Evolutionary conservation across 352 stramenopile genomes (phyloP), one percentile per base, ranked within the genome.

Genomic region (Phytophthora quininea): DNA sequence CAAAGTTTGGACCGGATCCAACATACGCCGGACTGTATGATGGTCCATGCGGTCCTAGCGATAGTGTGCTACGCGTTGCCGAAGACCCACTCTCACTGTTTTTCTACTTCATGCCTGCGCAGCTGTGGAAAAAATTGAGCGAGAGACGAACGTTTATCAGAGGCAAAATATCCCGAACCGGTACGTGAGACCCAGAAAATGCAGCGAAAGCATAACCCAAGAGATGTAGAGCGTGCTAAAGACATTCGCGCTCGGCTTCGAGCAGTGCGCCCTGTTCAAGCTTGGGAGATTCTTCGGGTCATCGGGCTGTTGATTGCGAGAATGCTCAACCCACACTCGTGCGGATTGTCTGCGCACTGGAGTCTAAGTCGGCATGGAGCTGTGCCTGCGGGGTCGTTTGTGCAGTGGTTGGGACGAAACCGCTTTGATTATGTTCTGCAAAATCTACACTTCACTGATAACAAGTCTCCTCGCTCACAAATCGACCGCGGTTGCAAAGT

Each of bases 371-470:
- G 6, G 5, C 19, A 7, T 14, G 35, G 54, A 1, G 54, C 43
- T 6, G 27, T 62, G n/a, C 54, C 42, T 14, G 27, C 32, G 5
- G 40, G 54, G 0, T 54, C 54, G 19, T 62, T 62, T 33, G 54
- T 40, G 8, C 10, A 49, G 1, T 43, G 37, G 29, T 30, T 62
- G 30, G 4, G 3, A 19, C 8, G 27, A 32, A 54, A 62, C 31
- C 27, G 54, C 3, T 62, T 53, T 8, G 4, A 31, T 12, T 37
- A 62, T 42, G 37, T 62, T 12, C 43, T 62, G 54, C 3, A 4
- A 2, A 51, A 62, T 29, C 32, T 62, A n/a, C 54, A 53, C n/a
- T 64, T 64, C 47, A 64, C 33, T 3, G 27, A 64, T 33, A 64
- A 56, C 46, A 24, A 14, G 32, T 30, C 11, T 0, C 1, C n/a